Conservation (phyloP, 345 rosid species). For the Zanthoxylum bungeanum region DNA sequence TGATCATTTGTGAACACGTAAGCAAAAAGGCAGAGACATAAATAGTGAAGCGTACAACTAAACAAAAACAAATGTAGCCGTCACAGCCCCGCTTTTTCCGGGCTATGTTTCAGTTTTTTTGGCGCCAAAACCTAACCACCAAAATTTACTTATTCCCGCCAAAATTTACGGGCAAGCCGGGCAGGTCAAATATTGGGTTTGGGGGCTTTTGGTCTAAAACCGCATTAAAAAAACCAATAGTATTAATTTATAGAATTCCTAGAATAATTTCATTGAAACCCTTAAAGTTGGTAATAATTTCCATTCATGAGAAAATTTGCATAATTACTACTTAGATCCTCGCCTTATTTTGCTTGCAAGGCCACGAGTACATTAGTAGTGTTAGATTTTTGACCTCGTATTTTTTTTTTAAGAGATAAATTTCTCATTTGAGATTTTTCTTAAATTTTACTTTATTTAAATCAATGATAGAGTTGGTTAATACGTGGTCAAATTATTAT, state of each 20-base stretch:
- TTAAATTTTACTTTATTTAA: no score
- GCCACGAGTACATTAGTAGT: no score
- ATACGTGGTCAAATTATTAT: no score
- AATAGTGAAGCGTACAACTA: not conserved
- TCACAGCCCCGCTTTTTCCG: conserved; percentile 26
- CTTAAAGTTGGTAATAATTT: not conserved
- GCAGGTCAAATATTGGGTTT: conserved; percentile 18
- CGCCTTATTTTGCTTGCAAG: no score
- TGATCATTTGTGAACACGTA: not conserved
- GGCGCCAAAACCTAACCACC: conserved; percentile 25
- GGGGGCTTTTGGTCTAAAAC: conserved; percentile 15
- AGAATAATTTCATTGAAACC: not conserved
- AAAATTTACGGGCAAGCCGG: conserved; percentile 28
- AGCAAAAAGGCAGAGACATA: not conserved
- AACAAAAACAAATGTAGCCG: not conserved
- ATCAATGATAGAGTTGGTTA: not conserved
- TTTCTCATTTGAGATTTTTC: no score
- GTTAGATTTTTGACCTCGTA: no score
- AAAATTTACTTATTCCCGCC: conserved; percentile 27
- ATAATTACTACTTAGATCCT: not conserved
- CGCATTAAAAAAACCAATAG: not conserved
- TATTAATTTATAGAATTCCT: not conserved
- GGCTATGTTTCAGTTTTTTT: not conserved
- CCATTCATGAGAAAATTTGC: no score
- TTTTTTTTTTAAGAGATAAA: no score